Percentiles rank a stretch among this genome's conserved stretches.
These are phyloP conservation scores for Verticillium dahliae DNA, from an alignment of 2,329 filamentous ascomycete genomes.

Conservation along the genomic window DNA sequence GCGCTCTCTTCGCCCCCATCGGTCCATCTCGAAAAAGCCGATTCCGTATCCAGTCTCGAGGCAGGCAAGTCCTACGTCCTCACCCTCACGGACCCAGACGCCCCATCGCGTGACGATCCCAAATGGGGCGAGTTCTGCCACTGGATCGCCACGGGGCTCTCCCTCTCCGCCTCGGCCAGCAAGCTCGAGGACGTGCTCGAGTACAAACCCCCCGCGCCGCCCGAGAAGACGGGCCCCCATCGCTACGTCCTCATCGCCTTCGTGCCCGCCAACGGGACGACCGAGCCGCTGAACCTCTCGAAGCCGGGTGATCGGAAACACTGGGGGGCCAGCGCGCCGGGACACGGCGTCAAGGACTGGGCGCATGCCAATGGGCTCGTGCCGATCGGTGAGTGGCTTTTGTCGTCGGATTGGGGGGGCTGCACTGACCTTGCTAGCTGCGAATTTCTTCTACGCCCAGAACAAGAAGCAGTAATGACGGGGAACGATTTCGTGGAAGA, in stretches of 20 bases:
- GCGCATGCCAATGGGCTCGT: conserved; percentile 31
- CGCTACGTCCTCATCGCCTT: conserved; percentile 36
- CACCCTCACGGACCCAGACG: conserved; percentile 35
- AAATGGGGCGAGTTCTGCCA: conserved; percentile 40
- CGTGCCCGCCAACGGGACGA: conserved; percentile 29
- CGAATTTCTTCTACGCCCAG: conserved; percentile 34
- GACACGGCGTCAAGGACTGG: conserved; percentile 32
- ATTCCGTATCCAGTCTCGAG: background rate
- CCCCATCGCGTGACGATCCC: conserved; percentile 32
- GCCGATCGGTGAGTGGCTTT: conserved; percentile 28
- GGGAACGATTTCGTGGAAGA: too few species aligned
- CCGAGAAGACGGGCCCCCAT: conserved; percentile 33
- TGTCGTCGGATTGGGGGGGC: background rate
- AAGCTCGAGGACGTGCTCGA: conserved; percentile 27
- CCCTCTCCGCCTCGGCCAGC: conserved; percentile 11
- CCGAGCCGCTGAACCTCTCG: conserved; percentile 22
- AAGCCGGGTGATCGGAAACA: conserved; percentile 29
- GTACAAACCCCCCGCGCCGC: conserved; percentile 34
- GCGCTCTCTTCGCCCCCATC: conserved; percentile 8
- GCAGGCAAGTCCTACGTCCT: conserved; percentile 19
- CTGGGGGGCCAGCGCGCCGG: conserved; percentile 28
- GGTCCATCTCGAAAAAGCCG: conserved; percentile 4
- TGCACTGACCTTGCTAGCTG: conserved; percentile 20
- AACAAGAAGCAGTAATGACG: conserved; percentile 26
- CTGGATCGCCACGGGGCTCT: conserved; percentile 31